These are phyloP conservation scores for Pinus albicaulis DNA, from an alignment of 75 land plant species.

Conservation along the genomic window DNA sequence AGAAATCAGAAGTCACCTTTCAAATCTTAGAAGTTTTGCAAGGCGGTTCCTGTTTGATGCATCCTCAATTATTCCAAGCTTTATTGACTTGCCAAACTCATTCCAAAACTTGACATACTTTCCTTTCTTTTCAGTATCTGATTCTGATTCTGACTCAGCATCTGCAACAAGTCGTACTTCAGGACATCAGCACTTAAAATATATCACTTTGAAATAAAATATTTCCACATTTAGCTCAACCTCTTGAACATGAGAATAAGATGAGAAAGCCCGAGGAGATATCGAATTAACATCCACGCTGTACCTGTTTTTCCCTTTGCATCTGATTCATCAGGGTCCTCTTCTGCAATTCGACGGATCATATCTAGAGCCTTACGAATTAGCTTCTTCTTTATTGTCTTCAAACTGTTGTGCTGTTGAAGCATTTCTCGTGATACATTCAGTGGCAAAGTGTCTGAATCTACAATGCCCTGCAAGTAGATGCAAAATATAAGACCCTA, in stretches of 20 bases:
- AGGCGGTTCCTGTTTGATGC: constrained; percentile 91
- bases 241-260: neutral
- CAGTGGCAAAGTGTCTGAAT: constrained; percentile 95
- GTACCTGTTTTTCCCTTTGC: constrained; percentile 64
- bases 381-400: constrained; percentile 97
- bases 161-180: constrained; percentile 18
- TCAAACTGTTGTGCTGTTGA: constrained; percentile 91
- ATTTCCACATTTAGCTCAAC: constrained; percentile 1
- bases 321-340: constrained; percentile 85
- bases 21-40: constrained; percentile 92
- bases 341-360: constrained; percentile 87
- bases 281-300: neutral
- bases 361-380: constrained; percentile 96
- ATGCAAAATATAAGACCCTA: neutral
- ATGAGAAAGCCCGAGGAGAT: neutral
- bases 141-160: constrained; percentile 40
- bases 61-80: constrained; percentile 98
- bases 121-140: constrained; percentile 78
- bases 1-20: constrained; percentile 46
- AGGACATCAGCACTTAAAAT: neutral
- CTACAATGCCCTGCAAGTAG: constrained; percentile 84
- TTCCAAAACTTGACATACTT: constrained; percentile 96
- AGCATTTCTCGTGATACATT: constrained; percentile 99
- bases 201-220: neutral
- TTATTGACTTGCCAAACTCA: constrained; percentile 95